Base-by-base conservation (phyloP, 306 rosid species). In the Casuarina equisetifolia region DNA sequence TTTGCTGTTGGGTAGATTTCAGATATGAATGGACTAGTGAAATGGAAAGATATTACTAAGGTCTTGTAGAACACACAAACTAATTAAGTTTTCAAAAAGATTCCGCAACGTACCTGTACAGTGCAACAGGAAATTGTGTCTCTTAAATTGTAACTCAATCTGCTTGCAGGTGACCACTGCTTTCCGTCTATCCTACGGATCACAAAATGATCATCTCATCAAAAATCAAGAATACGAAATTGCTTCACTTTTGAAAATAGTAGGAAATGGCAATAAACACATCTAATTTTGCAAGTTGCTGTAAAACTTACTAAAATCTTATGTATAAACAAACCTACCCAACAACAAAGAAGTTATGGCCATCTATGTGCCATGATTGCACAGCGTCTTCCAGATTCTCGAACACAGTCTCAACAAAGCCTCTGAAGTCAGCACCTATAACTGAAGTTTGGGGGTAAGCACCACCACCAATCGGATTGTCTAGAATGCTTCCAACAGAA, bases 321-420 rank as follows among this genome's bases (percentile, higher is more conserved):
- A 25, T 58, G 3, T 9, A 25, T 8, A 19, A 9, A 38, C 46
- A 79, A 76, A 76, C 93, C 71, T 69, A 93, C 98, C 93, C 97
- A 6, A 93, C 97, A 16, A 88, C 90, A 74, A 93, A 93, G 87
- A 88, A 86, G 74, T 17, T 86, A 66, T 91, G 89, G 46, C 98
- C 98, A 79, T 91, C 90, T 73, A 93, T 75, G 73, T 93, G 98
- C 97, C 96, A 91, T 36, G 96, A 90, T 76, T 91, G 90, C 83
- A 91, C 54, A 16, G 78, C 78, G 46, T 89, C 92, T 82, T 93
- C 97, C 4, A 88, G 80, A 84, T 93, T 93, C 82, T 90, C 90
- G 64, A 93, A 91, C 66, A 93, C 93, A 52, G 90, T 10, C 82
- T 93, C 98, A 13, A 78, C 76, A 38, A 38, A 93, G 74, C 75